These are phyloP conservation scores for Geotrichum macrosporum DNA, from an alignment of 1,139 yeast species.

Conservation along the genomic window DNA sequence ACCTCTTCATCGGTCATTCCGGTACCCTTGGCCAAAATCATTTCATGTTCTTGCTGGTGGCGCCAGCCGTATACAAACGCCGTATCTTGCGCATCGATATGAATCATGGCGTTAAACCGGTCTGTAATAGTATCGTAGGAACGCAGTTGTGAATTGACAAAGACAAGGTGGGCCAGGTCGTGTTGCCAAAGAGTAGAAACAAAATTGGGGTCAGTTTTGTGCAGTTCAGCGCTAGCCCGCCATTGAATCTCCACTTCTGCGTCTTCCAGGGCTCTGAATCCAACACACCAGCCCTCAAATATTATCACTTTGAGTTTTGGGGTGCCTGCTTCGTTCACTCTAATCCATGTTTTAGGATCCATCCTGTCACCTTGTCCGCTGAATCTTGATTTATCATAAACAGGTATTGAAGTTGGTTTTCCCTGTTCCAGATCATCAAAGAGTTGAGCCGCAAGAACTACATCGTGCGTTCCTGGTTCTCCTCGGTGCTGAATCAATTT, in stretches of 20 bases:
- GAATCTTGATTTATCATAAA: conserved; percentile 72
- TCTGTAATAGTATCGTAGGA: conserved; percentile 57
- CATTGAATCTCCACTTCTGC: conserved; percentile 27
- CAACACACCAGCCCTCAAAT: conserved; percentile 94
- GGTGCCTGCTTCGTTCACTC: conserved; percentile 32
- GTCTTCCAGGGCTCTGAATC: conserved; percentile 52
- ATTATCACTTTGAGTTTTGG: conserved; percentile 58
- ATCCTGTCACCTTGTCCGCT: conserved; percentile 75
- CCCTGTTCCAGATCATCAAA: conserved; percentile 30
- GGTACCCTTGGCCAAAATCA: conserved; percentile 50
- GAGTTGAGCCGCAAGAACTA: conserved; percentile 41
- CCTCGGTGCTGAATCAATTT: conserved; percentile 72
- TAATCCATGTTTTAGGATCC: background rate
- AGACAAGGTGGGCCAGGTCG: conserved; percentile 36
- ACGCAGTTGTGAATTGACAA: conserved; percentile 49
- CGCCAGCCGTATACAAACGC: conserved; percentile 77
- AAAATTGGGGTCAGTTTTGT: conserved; percentile 21
- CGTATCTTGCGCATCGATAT: conserved; percentile 54
- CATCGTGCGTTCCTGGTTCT: conserved; percentile 90
- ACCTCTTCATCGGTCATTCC: conserved; percentile 84
- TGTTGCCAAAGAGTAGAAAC: conserved; percentile 22
- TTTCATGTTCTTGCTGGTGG: conserved; percentile 71
- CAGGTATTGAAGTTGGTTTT: conserved; percentile 49
- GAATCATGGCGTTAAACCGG: conserved; percentile 56
- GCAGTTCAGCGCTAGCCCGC: conserved; percentile 6